Base-by-base conservation (phyloP, 2,329 filamentous ascomycete species). In the Xylaria digitata region DNA sequence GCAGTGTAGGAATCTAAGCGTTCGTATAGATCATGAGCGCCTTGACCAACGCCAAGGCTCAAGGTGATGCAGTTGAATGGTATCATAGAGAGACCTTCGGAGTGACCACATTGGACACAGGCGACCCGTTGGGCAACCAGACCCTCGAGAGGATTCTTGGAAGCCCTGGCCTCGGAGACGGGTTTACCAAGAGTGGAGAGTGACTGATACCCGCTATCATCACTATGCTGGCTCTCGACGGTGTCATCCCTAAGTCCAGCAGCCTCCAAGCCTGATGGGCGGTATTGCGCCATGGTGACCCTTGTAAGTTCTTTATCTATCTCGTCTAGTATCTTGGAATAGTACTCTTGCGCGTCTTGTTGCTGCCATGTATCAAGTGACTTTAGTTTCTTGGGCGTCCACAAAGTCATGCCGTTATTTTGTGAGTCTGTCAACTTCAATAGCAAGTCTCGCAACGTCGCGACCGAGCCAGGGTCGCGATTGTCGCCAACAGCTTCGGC, bases 321-420 rank as follows among this genome's bases (percentile, higher is more conserved):
- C 73, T 94, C 90, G 71, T 95, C 93, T 54, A 97, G 80, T 15
- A 99, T 85, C 75, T 95, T 96, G 17, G 93, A 95, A 74, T 92
- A 97, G 78, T 98, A 99, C 78, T 99, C 96, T 77, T 98, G 96
- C 5, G 96, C 96, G 80, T 99, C 96, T 79, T 99, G 96, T 77
- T 98, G 96, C 72, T 96, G 92, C 88, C 92, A 97, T 34, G 92
- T 97, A 78, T 91, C 95, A 90, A 98, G 96, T 9, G 90, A 94
- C 79, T 97, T 97, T 52, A 97, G 82, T 61, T 91, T 88, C 0
- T 86, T 82, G 0, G 93, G 92, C 6, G 94, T 94, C 93, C 93
- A 97, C 15, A 97, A 83, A 21, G 90, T 90, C 73, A 85, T 86
- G 7, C 93, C 93, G 68, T 92, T 90, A 73, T 94, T 92, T 8